These are phyloP conservation scores for Starmera amethionina DNA, from an alignment of 805 yeast genomes.

Conservation along the genomic window DNA sequence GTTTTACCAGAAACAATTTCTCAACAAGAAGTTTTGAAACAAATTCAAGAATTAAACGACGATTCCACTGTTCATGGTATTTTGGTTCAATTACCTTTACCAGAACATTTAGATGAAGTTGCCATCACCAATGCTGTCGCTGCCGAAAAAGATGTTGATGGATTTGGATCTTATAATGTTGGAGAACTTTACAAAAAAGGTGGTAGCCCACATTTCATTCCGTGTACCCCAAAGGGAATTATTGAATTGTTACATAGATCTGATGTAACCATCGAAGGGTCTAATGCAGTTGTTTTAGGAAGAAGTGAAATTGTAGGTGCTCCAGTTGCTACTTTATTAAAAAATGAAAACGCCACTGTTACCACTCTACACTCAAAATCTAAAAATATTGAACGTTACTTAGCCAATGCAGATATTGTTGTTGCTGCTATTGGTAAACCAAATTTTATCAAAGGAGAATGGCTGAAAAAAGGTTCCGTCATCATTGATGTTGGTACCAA, in stretches of 20 bases:
- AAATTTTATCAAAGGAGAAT: conserved; percentile 73
- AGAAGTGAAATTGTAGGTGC: conserved; percentile 94
- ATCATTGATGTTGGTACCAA: conserved; percentile 95
- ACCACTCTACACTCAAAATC: conserved; percentile 79
- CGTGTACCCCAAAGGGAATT: conserved; percentile 95
- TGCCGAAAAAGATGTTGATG: conserved; percentile 87
- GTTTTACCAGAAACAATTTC: conserved; percentile 54
- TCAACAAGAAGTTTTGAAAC: conserved; percentile 49
- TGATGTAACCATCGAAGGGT: conserved; percentile 61
- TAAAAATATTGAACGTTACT: conserved; percentile 42
- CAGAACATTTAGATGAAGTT: conserved; percentile 69
- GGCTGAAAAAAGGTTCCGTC: conserved; percentile 77
- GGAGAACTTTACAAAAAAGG: conserved; percentile 87
- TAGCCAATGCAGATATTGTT: conserved; percentile 72
- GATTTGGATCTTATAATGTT: conserved; percentile 79
- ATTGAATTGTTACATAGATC: conserved; percentile 69
- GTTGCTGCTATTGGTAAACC: conserved; percentile 90
- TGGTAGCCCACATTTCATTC: conserved; percentile 74
- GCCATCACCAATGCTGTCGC: conserved; percentile 72
- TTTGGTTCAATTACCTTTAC: conserved; percentile 85
- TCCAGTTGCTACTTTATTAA: conserved; percentile 80
- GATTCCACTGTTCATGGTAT: conserved; percentile 79
- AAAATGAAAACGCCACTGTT: conserved; percentile 72
- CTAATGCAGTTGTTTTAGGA: conserved; percentile 85
- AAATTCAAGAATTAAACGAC: conserved; percentile 55